Percentiles rank a stretch among this genome's conserved stretches.
phyloP scores from a whole-genome alignment of 352 stramenopile genomes.

The Phytopythium vexans region DNA sequence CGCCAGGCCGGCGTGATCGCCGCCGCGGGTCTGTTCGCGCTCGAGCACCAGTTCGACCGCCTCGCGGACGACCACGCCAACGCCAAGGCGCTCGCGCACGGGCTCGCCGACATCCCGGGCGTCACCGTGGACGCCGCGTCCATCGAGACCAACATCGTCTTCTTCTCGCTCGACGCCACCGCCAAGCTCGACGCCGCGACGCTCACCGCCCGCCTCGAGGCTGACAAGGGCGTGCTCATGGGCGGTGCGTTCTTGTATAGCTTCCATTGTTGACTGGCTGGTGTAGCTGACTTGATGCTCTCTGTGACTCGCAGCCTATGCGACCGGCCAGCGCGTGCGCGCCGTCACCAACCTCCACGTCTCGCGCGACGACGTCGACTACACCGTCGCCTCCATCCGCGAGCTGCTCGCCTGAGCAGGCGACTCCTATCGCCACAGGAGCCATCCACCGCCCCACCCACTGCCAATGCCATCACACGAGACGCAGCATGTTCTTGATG shows the following conservation, averaged over 20 bases:
- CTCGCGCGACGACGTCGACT: conserved; percentile 54
- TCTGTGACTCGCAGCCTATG: conserved; percentile 32
- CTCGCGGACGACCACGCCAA: conserved; percentile 83
- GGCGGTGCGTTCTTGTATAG: conserved; percentile 18
- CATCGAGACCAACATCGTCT: conserved; percentile 91
- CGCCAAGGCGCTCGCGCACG: conserved; percentile 62
- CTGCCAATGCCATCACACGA: conserved; percentile 30
- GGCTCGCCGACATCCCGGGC: conserved; percentile 58
- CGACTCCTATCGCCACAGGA: background rate
- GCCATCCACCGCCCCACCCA: background rate
- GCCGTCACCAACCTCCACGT: conserved; percentile 80
- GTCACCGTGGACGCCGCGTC: conserved; percentile 54
- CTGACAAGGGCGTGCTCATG: conserved; percentile 70
- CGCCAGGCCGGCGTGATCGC: conserved; percentile 94
- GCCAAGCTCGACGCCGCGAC: conserved; percentile 54
- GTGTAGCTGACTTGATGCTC: background rate
- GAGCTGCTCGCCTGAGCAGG: conserved; percentile 40
- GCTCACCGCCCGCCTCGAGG: conserved; percentile 54
- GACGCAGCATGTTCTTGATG: conserved; percentile 58
- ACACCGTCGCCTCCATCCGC: conserved; percentile 50
- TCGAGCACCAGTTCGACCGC: conserved; percentile 86
- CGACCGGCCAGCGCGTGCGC: conserved; percentile 54
- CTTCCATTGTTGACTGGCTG: background rate
- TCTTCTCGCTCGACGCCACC: conserved; percentile 56
- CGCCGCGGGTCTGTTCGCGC: conserved; percentile 88